phyloP scores from a whole-genome alignment of 2,329 filamentous ascomycete genomes.

The Fusarium virguliforme region DNA sequence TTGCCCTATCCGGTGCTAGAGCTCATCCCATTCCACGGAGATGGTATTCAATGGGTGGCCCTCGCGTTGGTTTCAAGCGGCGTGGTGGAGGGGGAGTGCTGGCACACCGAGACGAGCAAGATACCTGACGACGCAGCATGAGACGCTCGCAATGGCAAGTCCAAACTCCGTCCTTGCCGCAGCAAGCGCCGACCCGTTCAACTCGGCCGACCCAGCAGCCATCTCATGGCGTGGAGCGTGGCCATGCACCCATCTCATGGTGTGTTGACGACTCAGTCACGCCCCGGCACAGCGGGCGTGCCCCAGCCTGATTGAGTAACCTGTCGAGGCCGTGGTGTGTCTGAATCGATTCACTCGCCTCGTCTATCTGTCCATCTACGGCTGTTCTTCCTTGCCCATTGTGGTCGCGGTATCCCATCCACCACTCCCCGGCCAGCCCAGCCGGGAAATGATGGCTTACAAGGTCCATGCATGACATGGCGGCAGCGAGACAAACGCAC shows the following conservation, averaged over 20 bases:
- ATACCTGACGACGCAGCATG: neutral
- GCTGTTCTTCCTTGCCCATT: constrained; percentile 28
- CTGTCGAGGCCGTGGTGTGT: constrained; percentile 15
- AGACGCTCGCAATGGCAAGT: constrained; percentile 21
- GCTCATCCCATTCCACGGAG: constrained; percentile 43
- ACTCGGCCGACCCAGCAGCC: constrained; percentile 19
- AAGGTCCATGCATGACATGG: constrained; percentile 43
- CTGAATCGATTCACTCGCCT: constrained; percentile 14
- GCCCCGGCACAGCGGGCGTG: constrained; percentile 15
- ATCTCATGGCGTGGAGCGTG: neutral
- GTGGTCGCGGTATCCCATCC: constrained; percentile 19
- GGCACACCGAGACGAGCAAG: constrained; percentile 1
- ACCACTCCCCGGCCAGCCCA: constrained; percentile 10
- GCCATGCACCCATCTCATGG: neutral
- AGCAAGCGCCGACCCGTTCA: constrained; percentile 1
- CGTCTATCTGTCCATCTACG: constrained; percentile 23
- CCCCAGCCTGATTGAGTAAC: constrained; percentile 24
- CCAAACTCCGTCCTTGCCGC: constrained; percentile 3
- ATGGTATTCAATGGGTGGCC: constrained; percentile 41
- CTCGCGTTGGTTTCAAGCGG: constrained; percentile 39
- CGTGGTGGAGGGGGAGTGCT: constrained; percentile 30
- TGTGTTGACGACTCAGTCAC: constrained; percentile 17
- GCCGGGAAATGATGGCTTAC: constrained; percentile 45
- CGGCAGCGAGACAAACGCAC: constrained; percentile 15
- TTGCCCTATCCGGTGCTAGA: constrained; percentile 45